A percentile compares a stretch with the other conserved stretches of the same genome.
Evolutionary conservation across 805 yeast species (phyloP).

Genomic region (Candida schatavii): DNA sequence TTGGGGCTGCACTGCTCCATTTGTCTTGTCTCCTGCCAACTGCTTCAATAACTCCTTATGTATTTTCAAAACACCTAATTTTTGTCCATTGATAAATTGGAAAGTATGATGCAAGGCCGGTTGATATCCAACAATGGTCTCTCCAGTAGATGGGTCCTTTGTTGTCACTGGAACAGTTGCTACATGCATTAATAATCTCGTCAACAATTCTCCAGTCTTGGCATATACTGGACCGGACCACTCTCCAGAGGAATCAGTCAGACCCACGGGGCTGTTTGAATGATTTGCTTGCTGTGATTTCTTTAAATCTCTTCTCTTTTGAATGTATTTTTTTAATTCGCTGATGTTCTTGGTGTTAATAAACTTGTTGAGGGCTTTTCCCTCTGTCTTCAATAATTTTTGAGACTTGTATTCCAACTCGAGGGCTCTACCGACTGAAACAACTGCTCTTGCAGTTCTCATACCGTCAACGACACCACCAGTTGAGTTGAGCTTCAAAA

Average conservation of each 20-base stretch:
- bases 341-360: constrained; percentile 40
- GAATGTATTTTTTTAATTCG: constrained; percentile 45
- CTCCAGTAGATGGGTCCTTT: constrained; percentile 74
- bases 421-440: constrained; percentile 77
- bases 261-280: not conserved
- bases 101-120: constrained; percentile 92
- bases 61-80: constrained; percentile 75
- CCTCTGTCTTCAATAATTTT: constrained; percentile 55
- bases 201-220: constrained; percentile 76
- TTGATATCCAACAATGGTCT: constrained; percentile 63
- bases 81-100: constrained; percentile 75
- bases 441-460: constrained; percentile 78
- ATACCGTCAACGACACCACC: constrained; percentile 79
- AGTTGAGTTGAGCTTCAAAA: constrained; percentile 69
- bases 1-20: constrained; percentile 78
- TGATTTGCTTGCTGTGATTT: constrained; percentile 11
- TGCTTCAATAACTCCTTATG: constrained; percentile 67
- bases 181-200: constrained; percentile 72
- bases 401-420: constrained; percentile 83
- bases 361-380: constrained; percentile 42
- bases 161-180: constrained; percentile 82
- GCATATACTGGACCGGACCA: constrained; percentile 38
- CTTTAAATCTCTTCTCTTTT: constrained; percentile 15
- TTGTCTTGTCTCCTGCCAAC: constrained; percentile 62
- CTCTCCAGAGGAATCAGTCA: constrained; percentile 6